Evolutionary conservation across 441 rosid genomes (phyloP).

Genomic region (Jatropha multifida): DNA sequence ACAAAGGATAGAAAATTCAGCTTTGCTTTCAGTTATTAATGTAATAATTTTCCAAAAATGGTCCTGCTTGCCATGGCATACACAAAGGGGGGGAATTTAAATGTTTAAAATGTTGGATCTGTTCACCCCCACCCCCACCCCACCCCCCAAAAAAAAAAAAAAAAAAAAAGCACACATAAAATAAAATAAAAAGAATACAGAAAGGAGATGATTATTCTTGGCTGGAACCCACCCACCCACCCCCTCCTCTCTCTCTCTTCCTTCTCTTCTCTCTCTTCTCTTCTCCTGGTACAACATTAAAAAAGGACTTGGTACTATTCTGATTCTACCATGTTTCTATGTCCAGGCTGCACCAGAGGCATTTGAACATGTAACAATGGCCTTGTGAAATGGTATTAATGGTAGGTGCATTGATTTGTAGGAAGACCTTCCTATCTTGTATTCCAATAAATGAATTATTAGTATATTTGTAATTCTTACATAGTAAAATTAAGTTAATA

Average conservation of each 20-base stretch:
- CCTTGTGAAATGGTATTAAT: not conserved
- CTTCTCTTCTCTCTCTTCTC: too few relatives aligned
- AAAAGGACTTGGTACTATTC: not conserved
- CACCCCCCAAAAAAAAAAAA: too few relatives aligned
- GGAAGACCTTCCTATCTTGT: not conserved
- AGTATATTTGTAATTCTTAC: too few relatives aligned
- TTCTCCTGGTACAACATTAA: too few relatives aligned
- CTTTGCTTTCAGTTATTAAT: slow-evolving; percentile 8
- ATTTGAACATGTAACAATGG: not conserved
- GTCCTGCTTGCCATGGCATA: slow-evolving; percentile 1
- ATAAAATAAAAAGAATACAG: not conserved
- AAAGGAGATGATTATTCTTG: too few relatives aligned
- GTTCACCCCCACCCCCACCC: not conserved
- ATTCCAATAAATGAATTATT: not conserved
- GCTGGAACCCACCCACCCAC: too few relatives aligned
- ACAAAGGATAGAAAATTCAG: slow-evolving; percentile 19
- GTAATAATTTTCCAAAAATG: not conserved
- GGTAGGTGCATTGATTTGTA: not conserved
- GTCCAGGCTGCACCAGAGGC: not conserved
- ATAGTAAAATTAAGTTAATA: not conserved
- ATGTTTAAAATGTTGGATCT: not conserved
- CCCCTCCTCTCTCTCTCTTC: too few relatives aligned
- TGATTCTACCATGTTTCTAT: not conserved
- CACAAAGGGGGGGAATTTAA: not conserved
- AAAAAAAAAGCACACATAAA: not conserved